These are phyloP conservation scores for Ganoderma lucidum DNA, from an alignment of 1,284 basidiomycete genomes.

Conservation along the genomic window DNA sequence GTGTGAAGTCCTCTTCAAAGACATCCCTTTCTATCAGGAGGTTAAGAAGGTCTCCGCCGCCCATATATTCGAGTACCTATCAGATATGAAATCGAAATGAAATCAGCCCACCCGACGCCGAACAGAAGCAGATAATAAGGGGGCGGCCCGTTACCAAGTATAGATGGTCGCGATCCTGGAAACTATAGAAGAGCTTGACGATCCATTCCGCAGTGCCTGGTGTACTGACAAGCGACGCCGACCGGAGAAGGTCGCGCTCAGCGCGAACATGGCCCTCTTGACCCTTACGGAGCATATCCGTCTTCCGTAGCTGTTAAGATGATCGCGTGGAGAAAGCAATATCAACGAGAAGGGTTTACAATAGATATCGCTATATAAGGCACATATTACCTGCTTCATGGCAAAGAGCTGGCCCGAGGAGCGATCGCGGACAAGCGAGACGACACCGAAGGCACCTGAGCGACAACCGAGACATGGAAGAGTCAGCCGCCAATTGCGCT, in stretches of 20 bases:
- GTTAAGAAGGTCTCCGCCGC: constrained; percentile 95
- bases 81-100: constrained; percentile 58
- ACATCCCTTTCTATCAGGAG: constrained; percentile 94
- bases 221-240: constrained; percentile 76
- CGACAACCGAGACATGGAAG: constrained; percentile 11
- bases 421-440: constrained; percentile 89
- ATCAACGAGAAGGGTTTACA: constrained; percentile 5
- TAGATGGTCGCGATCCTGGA: constrained; percentile 91
- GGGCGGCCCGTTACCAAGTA: constrained; percentile 76
- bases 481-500: constrained; percentile 25
- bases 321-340: constrained; percentile 3
- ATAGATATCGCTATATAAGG: neutral
- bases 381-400: constrained; percentile 87
- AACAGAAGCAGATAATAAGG: constrained; percentile 26
- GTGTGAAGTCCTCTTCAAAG: constrained; percentile 93
- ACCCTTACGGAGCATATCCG: constrained; percentile 97
- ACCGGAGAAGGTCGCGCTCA: constrained; percentile 88
- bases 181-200: constrained; percentile 90
- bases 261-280: constrained; percentile 97
- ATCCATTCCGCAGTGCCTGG: constrained; percentile 89
- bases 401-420: constrained; percentile 86
- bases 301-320: constrained; percentile 81
- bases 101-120: constrained; percentile 56
- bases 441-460: constrained; percentile 93
- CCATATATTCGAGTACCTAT: constrained; percentile 93